phyloP scores from a whole-genome alignment of 352 stramenopile species.

The Phytophthora chlamydospora region DNA sequence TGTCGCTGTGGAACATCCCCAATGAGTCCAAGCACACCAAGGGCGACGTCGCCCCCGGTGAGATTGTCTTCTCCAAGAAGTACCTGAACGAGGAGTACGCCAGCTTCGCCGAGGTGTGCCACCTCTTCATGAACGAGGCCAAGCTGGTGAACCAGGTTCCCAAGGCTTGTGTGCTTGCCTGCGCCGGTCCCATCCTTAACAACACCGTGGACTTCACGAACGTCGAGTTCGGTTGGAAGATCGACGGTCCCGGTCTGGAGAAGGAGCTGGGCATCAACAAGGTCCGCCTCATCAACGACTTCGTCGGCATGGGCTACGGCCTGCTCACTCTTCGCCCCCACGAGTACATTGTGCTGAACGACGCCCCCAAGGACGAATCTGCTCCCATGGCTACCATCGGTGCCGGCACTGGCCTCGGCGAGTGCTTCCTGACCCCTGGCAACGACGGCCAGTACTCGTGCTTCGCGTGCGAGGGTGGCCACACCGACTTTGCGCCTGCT shows the following conservation, averaged over 20 bases:
- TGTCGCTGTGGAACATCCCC: conserved; percentile 85
- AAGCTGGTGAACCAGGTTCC: too few relatives aligned
- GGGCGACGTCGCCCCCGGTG: conserved; percentile 68
- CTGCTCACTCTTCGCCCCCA: conserved; percentile 93
- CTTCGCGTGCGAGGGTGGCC: conserved; percentile 93
- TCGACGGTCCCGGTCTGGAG: conserved; percentile 78
- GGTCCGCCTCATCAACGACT: conserved; percentile 97
- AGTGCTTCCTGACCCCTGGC: conserved; percentile 95
- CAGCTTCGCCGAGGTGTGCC: conserved; percentile 83
- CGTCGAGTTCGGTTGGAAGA: conserved; percentile 90
- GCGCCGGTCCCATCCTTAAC: conserved; percentile 77
- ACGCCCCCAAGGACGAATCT: conserved; percentile 62
- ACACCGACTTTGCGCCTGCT: conserved; percentile 94
- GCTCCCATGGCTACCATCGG: conserved; percentile 95
- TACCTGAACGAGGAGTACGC: conserved; percentile 73
- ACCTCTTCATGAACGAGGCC: conserved; percentile 91
- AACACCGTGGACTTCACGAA: conserved; percentile 93
- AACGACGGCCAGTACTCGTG: conserved; percentile 88
- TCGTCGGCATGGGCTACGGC: conserved; percentile 96
- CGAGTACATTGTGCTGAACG: conserved; percentile 90
- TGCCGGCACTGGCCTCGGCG: conserved; percentile 95
- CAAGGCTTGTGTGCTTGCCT: conserved; percentile 79
- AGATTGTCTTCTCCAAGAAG: conserved; percentile 78
- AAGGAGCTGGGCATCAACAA: conserved; percentile 79
- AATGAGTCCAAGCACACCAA: conserved; percentile 34